These are phyloP conservation scores for Colletotrichum tamarilloi DNA, from an alignment of 2,329 filamentous ascomycete species.

Conservation along the genomic window DNA sequence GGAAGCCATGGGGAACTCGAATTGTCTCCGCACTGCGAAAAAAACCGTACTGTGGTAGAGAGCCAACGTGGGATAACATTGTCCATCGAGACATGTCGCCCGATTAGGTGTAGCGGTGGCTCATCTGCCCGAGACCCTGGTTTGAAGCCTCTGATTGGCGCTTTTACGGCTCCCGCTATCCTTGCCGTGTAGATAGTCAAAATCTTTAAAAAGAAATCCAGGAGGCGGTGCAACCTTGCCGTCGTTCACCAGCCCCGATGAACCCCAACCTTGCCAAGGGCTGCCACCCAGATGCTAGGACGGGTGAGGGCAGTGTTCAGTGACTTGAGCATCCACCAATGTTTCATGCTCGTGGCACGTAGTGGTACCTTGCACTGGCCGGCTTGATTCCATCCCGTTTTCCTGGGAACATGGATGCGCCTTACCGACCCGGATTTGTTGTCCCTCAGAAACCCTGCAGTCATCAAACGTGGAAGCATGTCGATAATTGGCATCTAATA, in stretches of 20 bases:
- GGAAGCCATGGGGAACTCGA: background rate
- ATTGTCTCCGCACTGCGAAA: background rate
- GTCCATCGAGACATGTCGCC: slow-evolving; percentile 35
- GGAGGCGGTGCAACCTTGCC: slow-evolving; percentile 36
- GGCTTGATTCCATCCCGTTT: slow-evolving; percentile 18
- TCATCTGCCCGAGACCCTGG: slow-evolving; percentile 23
- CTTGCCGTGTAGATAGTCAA: slow-evolving; percentile 31
- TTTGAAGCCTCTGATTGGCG: slow-evolving; percentile 27
- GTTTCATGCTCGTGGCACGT: slow-evolving; percentile 23
- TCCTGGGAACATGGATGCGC: slow-evolving; percentile 22
- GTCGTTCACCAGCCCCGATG: slow-evolving; percentile 22
- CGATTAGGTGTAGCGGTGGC: slow-evolving; percentile 35
- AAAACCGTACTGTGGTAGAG: background rate
- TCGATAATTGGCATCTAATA: slow-evolving; percentile 16
- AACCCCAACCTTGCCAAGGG: slow-evolving; percentile 31
- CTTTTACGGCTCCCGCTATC: slow-evolving; percentile 31
- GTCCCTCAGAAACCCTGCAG: slow-evolving; percentile 21
- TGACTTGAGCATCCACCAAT: slow-evolving; percentile 19
- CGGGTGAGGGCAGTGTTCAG: slow-evolving; percentile 15
- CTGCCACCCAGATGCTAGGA: slow-evolving; percentile 19
- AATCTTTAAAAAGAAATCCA: slow-evolving; percentile 37
- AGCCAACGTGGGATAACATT: slow-evolving; percentile 18
- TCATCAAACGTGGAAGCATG: slow-evolving; percentile 30
- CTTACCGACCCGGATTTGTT: slow-evolving; percentile 23
- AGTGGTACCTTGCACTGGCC: background rate